These are phyloP conservation scores for Chlamydomonas sp. DNA, from an alignment of 139 green algal genomes.

Conservation along the genomic window DNA sequence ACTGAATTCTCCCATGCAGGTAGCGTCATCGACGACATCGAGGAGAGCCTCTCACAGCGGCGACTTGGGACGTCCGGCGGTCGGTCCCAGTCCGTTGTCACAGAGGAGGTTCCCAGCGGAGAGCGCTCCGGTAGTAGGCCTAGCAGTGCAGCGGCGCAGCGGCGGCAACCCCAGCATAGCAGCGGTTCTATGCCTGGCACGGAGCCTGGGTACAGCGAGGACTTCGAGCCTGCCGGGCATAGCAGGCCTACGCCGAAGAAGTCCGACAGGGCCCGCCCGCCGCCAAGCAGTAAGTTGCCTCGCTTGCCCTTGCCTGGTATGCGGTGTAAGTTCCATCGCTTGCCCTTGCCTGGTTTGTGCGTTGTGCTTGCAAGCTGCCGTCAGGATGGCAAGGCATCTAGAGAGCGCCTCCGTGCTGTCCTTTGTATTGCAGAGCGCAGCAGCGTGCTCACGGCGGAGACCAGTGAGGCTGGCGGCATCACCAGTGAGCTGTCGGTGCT, in stretches of 20 bases:
- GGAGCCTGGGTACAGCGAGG: slow-evolving; percentile 28
- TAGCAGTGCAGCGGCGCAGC: not conserved
- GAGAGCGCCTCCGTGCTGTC: too few relatives aligned
- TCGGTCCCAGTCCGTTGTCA: not conserved
- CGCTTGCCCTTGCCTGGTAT: too few relatives aligned
- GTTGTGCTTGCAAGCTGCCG: too few relatives aligned
- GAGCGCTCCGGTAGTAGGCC: too few relatives aligned
- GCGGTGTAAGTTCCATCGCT: too few relatives aligned
- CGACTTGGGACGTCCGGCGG: slow-evolving; percentile 14
- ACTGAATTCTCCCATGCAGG: not conserved
- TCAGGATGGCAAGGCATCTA: too few relatives aligned
- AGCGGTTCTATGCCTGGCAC: not conserved
- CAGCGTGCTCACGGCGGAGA: not conserved
- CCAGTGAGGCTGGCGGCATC: slow-evolving; percentile 4
- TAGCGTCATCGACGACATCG: slow-evolving; percentile 27
- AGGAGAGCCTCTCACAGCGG: slow-evolving; percentile 13
- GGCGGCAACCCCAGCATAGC: not conserved
- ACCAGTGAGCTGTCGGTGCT: slow-evolving; percentile 27
- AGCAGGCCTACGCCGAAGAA: not conserved
- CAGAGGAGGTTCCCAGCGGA: not conserved
- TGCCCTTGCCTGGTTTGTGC: too few relatives aligned
- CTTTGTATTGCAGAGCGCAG: too few relatives aligned
- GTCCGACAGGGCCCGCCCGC: too few relatives aligned
- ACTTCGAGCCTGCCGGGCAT: not conserved
- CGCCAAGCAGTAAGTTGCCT: too few relatives aligned